phyloP scores from a whole-genome alignment of 1,139 yeast species.

The Arxiozyma slooffiae region DNA sequence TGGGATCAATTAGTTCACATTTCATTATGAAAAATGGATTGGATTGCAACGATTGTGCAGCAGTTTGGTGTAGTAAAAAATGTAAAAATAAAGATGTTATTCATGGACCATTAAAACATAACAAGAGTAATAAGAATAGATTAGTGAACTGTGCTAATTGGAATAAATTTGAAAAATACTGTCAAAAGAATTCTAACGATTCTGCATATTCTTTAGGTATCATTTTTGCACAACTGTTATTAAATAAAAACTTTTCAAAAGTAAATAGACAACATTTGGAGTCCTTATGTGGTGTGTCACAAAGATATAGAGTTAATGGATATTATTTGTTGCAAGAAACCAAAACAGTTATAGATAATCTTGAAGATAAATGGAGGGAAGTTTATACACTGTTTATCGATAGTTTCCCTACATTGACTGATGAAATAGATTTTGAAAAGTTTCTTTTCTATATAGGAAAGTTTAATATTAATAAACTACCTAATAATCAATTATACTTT shows the following conservation, averaged over 20 bases:
- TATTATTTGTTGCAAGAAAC: not conserved
- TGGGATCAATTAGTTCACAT: slow-evolving; percentile 33
- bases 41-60: slow-evolving; percentile 59
- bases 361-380: slow-evolving; percentile 48
- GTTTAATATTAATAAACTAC: slow-evolving; percentile 63
- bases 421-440: slow-evolving; percentile 40
- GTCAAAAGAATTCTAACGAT: slow-evolving; percentile 57
- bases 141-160: slow-evolving; percentile 43
- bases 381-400: slow-evolving; percentile 44
- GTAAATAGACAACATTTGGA: slow-evolving; percentile 37
- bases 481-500: slow-evolving; percentile 47
- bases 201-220: slow-evolving; percentile 60
- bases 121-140: slow-evolving; percentile 21
- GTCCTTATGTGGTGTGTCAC: slow-evolving; percentile 63
- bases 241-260: slow-evolving; percentile 39
- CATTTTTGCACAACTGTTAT: slow-evolving; percentile 42
- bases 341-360: slow-evolving; percentile 7
- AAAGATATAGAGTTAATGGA: slow-evolving; percentile 42
- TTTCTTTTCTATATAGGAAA: slow-evolving; percentile 58
- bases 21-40: slow-evolving; percentile 42
- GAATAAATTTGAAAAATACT: slow-evolving; percentile 48
- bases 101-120: slow-evolving; percentile 56
- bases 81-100: slow-evolving; percentile 48
- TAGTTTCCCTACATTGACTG: slow-evolving; percentile 38
- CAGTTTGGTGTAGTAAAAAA: slow-evolving; percentile 59